Evolutionary conservation across 2,329 filamentous ascomycete genomes (phyloP).

Genomic region (Immersiporthe knoxdaviesiana): DNA sequence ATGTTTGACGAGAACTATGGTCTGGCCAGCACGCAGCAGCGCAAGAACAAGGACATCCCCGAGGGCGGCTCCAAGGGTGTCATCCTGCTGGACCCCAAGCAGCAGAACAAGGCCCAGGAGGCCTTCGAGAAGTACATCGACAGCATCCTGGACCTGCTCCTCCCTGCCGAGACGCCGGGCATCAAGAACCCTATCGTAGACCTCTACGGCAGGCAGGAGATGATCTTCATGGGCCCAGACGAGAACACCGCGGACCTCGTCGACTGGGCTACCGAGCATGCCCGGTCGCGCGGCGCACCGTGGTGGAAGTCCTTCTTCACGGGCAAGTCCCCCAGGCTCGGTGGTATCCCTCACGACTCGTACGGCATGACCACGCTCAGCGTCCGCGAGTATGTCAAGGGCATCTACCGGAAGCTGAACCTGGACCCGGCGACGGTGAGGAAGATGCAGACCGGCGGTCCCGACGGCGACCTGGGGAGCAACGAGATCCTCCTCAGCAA

Average conservation of each 20-base stretch:
- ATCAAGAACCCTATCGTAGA: constrained; percentile 99
- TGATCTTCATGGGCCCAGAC: constrained; percentile 97
- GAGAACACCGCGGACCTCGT: constrained; percentile 98
- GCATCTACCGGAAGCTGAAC: constrained; percentile 94
- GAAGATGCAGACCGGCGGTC: constrained; percentile 97
- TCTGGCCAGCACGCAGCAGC: constrained; percentile 95
- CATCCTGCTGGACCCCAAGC: constrained; percentile 87
- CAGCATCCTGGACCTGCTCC: constrained; percentile 91
- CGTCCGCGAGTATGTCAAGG: constrained; percentile 92
- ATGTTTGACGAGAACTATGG: constrained; percentile 99
- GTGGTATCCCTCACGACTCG: constrained; percentile 91
- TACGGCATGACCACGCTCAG: constrained; percentile 99
- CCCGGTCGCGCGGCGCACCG: constrained; percentile 80
- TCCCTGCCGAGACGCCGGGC: constrained; percentile 86
- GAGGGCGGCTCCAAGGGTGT: constrained; percentile 98
- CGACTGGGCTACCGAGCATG: constrained; percentile 98
- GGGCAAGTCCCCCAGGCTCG: constrained; percentile 93
- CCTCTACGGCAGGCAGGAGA: constrained; percentile 91
- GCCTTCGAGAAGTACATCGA: constrained; percentile 99
- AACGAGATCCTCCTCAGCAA: constrained; percentile 97
- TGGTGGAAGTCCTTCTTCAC: constrained; percentile 99
- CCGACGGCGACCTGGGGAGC: constrained; percentile 93
- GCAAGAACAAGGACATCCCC: constrained; percentile 99
- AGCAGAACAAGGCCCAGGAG: constrained; percentile 89
- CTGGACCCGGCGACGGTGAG: constrained; percentile 82